Base-by-base conservation (phyloP, 257 asterid genomes). In the Coffea canephora region DNA sequence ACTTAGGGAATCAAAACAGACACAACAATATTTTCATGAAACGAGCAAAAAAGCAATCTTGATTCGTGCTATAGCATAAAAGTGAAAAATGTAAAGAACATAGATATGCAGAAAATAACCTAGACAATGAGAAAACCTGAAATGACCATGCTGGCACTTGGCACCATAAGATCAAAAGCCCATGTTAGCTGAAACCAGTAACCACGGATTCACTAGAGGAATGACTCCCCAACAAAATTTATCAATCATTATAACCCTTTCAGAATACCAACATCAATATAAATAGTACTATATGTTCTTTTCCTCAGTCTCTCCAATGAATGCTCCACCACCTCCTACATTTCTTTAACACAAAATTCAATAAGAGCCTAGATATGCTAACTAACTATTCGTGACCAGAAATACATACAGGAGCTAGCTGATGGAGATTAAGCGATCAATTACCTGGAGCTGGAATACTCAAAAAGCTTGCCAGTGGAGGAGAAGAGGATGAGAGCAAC, bases 401-500 rank as follows among this genome's bases (percentile, higher is more conserved):
- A 52, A 3, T 15, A 78, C 25, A 18, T 4, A 27, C 41, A 39
- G 25, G 1, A 18, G 3, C 5, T 31, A 21, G 50, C 70, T 27
- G 45, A 77, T 43, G 62, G 68, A 82, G 59, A 50, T 73, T 43
- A 90, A 45, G 62, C 80, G 59, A 50, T 73, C 36, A 90, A 45
- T 73, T 43, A 91, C 97, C 95, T 89, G 88, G 94, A 88, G 86
- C 87, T 90, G 31, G 97, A 88, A 83, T 86, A 93, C 69, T 90
- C 84, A 66, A 91, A 93, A 80, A 90, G 89, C 81, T 91, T 93
- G 15, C 91, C 94, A 5, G 93, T 84, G 78, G 97, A 89, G 64
- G 97, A 90, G 90, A 93, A 89, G 82, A 90, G 80, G 87, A 91
- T 83, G 73, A 93, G 86, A 52, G 89, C 97, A 69, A 91, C 91